Evolutionary conservation across 805 yeast genomes (phyloP), one percentile per base, ranked within the genome.

Genomic region (Candida fluviatilis): DNA sequence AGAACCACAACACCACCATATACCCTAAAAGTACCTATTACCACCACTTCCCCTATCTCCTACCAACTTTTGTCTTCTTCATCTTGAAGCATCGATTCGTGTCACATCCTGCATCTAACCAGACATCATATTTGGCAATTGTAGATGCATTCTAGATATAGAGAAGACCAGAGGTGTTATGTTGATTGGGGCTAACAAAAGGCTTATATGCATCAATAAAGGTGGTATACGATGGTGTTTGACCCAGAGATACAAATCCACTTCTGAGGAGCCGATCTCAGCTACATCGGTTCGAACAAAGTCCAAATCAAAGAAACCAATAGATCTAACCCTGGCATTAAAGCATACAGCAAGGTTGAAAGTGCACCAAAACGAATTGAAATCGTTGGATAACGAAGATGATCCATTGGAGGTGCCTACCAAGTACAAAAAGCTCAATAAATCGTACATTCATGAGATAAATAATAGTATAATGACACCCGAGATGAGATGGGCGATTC

Each of bases 401-500:
- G 18, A 34, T 13, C 15, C 40, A 8, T 7, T 18, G 7, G 18
- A 16, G 15, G 13, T 26, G 5, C 15, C 15, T 10, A 26, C 29
- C 15, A 13, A 10, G 29, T 26, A 26, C 14, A 14, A 24, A 14
- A 44, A 35, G 14, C 26, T 31, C n/a, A 36, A 35, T 15, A 36
- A 39, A 18, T 34, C 24, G n/a, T 44, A 44, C 26, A 41, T 36
- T 18, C 33, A 26, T 18, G 48, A 44, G 10, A 19, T 44, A 18
- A 41, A 41, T 18, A 39, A 38, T 13, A 37, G 34, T 31, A 32
- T 42, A 2, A 35, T 46, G 6, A 30, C 45, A 16, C 45, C 39
- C 15, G 45, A 46, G 25, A 36, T 47, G n/a, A 39, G 46, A 33
- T 35, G 40, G 25, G 42, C 43, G 2, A 34, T 47, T 13, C 41